Evolutionary conservation across 2,329 filamentous ascomycete species (phyloP).

Genomic region (Nemania abortiva): DNA sequence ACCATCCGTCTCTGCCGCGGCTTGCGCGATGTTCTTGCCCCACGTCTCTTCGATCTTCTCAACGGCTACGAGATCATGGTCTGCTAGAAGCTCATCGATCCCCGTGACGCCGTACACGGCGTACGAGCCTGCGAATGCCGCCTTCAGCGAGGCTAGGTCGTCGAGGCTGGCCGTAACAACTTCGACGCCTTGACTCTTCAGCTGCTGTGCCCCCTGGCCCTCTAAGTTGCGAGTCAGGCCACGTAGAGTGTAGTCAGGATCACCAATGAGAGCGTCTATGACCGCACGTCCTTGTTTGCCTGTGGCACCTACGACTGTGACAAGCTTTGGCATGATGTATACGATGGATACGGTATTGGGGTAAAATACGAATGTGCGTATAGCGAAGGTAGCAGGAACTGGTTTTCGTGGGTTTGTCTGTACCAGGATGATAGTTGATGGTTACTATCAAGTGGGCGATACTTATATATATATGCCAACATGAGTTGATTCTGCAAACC

Average conservation of each 20-base stretch:
- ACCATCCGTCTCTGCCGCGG: conserved; percentile 25
- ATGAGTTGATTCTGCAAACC: neutral
- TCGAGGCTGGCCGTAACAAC: conserved; percentile 23
- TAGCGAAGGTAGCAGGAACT: no score
- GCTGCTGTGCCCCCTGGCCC: conserved; percentile 14
- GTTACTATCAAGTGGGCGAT: neutral
- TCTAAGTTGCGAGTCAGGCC: conserved; percentile 29
- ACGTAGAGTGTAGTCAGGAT: conserved; percentile 33
- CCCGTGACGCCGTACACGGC: conserved; percentile 36
- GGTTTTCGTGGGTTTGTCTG: neutral
- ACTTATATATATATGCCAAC: conserved; percentile 5
- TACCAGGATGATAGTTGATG: neutral
- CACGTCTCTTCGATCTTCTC: conserved; percentile 16
- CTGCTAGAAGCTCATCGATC: conserved; percentile 6
- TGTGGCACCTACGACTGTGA: conserved; percentile 35
- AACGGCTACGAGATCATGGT: conserved; percentile 7
- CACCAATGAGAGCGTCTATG: conserved; percentile 20
- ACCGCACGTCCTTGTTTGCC: conserved; percentile 32
- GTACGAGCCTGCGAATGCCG: conserved; percentile 31
- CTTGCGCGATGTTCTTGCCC: conserved; percentile 36
- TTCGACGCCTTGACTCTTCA: conserved; percentile 22
- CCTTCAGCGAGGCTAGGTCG: conserved; percentile 21
- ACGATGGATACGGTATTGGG: neutral
- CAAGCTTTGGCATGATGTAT: conserved; percentile 33
- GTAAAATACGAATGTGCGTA: neutral